Evolutionary conservation across 345 rosid species (phyloP).

Genomic region (Citrus mangshanensis): DNA sequence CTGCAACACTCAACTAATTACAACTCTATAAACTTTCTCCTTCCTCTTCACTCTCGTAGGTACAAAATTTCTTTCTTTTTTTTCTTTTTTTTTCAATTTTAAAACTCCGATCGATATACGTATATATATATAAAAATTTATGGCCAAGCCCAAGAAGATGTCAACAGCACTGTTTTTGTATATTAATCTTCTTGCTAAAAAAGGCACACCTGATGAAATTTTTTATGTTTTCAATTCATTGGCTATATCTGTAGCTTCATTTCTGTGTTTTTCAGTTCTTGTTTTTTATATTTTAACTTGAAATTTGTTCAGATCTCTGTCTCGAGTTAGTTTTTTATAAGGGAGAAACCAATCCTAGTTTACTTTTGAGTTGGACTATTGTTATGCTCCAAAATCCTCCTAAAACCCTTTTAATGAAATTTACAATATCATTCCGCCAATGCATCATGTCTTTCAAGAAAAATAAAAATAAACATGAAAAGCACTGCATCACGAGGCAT

Average conservation of each 20-base stretch:
- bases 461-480: no score
- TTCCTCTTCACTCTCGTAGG: conserved; percentile 41
- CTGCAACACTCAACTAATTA: conserved; percentile 19
- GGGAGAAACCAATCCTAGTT: no score
- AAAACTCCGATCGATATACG: no score
- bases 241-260: background rate
- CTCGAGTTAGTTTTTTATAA: conserved; percentile 19
- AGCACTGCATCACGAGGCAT: no score
- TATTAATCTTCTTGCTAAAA: no score
- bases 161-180: background rate
- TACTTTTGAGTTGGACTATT: no score
- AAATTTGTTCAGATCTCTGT: conserved; percentile 38
- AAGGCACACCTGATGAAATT: background rate
- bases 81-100: no score
- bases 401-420: no score
- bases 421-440: no score
- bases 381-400: no score
- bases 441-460: no score
- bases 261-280: background rate
- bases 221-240: background rate
- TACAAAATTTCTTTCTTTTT: background rate
- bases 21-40: conserved; percentile 25
- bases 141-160: background rate
- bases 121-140: no score
- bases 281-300: background rate